Base-by-base conservation (phyloP, 2,329 filamentous ascomycete species). In the Trichophyton verrucosum region DNA sequence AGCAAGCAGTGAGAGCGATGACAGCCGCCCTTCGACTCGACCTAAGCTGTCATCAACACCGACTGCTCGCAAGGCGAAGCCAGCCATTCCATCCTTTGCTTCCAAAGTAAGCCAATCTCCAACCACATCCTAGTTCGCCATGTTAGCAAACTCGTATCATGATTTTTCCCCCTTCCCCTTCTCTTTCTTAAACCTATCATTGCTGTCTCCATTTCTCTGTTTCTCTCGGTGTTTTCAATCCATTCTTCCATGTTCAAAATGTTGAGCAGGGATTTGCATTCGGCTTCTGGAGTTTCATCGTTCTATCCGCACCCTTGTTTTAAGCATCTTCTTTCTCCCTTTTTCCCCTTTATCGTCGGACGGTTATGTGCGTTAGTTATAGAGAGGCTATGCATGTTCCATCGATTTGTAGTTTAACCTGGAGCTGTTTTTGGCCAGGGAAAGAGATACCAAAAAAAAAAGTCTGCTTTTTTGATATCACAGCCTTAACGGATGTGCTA, bases 1-100 rank as follows among this genome's bases (percentile, higher is more conserved):
- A 53, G 85, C 20, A n/a, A 57, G 20, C 24, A 57, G 13, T 3
- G 40, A 17, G 27, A 27, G 36, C 40, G 55, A 57, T 8, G 33
- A 57, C 6, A 38, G 11, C 2, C 38, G 33, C 11, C 55, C 13
- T 36, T 42, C 36, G 20, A 27, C 33, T 57, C 55, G 55, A 3
- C 55, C 55, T 17, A 15, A 20, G 27, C n/a, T n/a, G 13, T 57
- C 55, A 24, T 20, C 30, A 27, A 30, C 55, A 42, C 30, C 49
- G 17, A 22, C 5, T 1, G 33, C 27, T 11, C 22, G 20, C 51
- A 55, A 36, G 3, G 2, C 17, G 51, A 24, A 51, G 22, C 46
- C 46, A 24, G 20, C 20, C 46, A 51, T 51, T 13, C 46, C 46
- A 47, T 30, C 46, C 20, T 51, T 51, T 51, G 20, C 22, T 27